Base-by-base conservation (phyloP, 2,329 filamentous ascomycete genomes). In the Beauveria caledonica region DNA sequence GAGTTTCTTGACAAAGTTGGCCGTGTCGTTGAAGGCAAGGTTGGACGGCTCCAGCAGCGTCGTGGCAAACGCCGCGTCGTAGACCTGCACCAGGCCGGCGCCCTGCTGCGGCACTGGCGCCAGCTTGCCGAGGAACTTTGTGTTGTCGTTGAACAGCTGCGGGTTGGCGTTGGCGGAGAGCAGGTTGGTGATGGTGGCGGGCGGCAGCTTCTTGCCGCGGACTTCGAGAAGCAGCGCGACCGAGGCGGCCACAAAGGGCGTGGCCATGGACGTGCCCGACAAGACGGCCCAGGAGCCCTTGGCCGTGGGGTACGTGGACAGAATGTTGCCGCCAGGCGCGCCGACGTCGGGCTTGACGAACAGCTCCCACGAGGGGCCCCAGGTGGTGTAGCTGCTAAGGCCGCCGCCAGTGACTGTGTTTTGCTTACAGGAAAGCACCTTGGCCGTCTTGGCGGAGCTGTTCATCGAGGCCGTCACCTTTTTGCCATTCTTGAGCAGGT, bases 1-100 rank as follows among this genome's bases (percentile, higher is more conserved):
- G 48, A 78, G 72, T 2, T 72, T 73, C 11, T 74, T 69, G 50
- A 69, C 68, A 63, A 85, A 79, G 73, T 86, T 69, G 64, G 82
- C 80, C 0, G 83, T 85, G 68, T 88, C 85, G 68, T 87, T 87
- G 72, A 87, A 86, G 3, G 81, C 78, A 15, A 88, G 71, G 68
- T 79, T 82, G n/a, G 80, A 80, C 10, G 76, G 78, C 65, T 78
- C 79, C 21, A 87, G 72, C 13, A 82, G 66, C 2, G 79, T 78
- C 2, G 76, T 81, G 17, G 80, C 74, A 64, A 80, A 77, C 6
- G 84, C 81, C 3, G 83, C 82, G 60, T 85, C 80, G 63, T 80
- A 80, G 4, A 82, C 84, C 64, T 85, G 81, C 53, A 87, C 72
- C 13, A 86, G 72, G 42, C 85, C 85, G 29, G 72, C 80, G 11